These are phyloP conservation scores for Ilyonectria sp. DNA, from an alignment of 2,329 filamentous ascomycete species.

Conservation along the genomic window DNA sequence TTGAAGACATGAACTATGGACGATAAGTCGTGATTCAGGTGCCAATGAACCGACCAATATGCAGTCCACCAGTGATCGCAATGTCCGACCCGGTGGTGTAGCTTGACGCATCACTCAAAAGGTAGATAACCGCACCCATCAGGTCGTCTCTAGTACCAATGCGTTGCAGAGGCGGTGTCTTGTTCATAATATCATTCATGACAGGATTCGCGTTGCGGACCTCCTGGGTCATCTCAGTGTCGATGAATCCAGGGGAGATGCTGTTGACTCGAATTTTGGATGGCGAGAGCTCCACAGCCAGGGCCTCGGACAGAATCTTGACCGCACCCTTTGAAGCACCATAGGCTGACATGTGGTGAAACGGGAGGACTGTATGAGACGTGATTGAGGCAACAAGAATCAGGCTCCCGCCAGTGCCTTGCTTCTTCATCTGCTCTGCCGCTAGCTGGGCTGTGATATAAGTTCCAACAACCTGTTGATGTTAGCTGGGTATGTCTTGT, in stretches of 20 bases:
- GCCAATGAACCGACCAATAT: conserved; percentile 46
- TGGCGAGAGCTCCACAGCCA: conserved; percentile 56
- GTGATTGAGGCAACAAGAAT: conserved; percentile 49
- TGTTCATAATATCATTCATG: conserved; percentile 54
- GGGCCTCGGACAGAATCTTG: conserved; percentile 56
- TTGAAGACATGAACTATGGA: too few species aligned
- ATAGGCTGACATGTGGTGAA: conserved; percentile 55
- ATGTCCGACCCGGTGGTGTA: conserved; percentile 62
- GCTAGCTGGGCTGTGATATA: conserved; percentile 59
- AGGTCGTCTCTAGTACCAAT: conserved; percentile 60
- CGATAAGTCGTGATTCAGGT: too few species aligned
- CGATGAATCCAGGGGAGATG: conserved; percentile 56
- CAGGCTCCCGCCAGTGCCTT: conserved; percentile 56
- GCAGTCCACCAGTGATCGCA: conserved; percentile 60
- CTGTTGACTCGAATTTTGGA: conserved; percentile 56
- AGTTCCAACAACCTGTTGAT: conserved; percentile 55
- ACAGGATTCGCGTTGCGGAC: conserved; percentile 49
- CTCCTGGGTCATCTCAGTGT: conserved; percentile 54
- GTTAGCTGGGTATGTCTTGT: conserved; percentile 5
- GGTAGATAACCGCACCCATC: conserved; percentile 58
- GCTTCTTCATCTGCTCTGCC: conserved; percentile 57
- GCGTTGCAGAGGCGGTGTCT: conserved; percentile 56
- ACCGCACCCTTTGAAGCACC: conserved; percentile 61
- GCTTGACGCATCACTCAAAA: conserved; percentile 60
- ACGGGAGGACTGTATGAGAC: conserved; percentile 41